phyloP scores from a whole-genome alignment of 2,329 filamentous ascomycete genomes.

The Metarhizium anisopliae region DNA sequence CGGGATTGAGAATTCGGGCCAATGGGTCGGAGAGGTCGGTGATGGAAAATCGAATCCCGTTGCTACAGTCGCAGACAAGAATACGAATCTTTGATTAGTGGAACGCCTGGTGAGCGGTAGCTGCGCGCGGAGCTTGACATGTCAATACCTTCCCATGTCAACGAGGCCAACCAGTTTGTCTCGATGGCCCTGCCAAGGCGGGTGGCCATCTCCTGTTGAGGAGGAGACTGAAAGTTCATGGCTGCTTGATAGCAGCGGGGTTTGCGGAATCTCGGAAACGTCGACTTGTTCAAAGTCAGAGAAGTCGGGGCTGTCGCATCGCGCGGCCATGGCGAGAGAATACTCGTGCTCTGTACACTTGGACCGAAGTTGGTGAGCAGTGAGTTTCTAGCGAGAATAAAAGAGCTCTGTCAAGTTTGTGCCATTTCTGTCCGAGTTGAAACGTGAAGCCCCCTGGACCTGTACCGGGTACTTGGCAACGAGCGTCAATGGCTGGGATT shows the following conservation, averaged over 20 bases:
- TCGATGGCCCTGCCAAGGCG: constrained; percentile 21
- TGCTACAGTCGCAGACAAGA: constrained; percentile 29
- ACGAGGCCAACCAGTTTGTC: constrained; percentile 24
- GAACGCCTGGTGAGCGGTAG: too few relatives aligned
- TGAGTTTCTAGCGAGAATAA: background rate
- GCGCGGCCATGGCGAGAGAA: background rate
- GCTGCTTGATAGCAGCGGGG: background rate
- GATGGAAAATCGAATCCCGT: constrained; percentile 66
- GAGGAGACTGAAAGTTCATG: background rate
- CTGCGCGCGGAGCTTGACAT: background rate
- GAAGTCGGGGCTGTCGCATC: background rate
- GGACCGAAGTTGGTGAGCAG: too few relatives aligned
- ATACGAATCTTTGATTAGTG: background rate
- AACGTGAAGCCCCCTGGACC: too few relatives aligned
- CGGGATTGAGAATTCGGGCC: constrained; percentile 49
- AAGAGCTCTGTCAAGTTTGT: too few relatives aligned
- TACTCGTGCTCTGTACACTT: too few relatives aligned
- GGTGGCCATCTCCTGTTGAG: constrained; percentile 9
- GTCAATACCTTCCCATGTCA: constrained; percentile 27
- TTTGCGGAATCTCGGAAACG: background rate
- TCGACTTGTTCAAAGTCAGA: background rate
- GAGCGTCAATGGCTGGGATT: too few relatives aligned
- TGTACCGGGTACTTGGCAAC: too few relatives aligned
- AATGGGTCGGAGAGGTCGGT: constrained; percentile 33
- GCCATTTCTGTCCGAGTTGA: too few relatives aligned